Evolutionary conservation across 2,329 filamentous ascomycete genomes (phyloP), one percentile per base, ranked within the genome.

Genomic region (Xylariaceae sp.): DNA sequence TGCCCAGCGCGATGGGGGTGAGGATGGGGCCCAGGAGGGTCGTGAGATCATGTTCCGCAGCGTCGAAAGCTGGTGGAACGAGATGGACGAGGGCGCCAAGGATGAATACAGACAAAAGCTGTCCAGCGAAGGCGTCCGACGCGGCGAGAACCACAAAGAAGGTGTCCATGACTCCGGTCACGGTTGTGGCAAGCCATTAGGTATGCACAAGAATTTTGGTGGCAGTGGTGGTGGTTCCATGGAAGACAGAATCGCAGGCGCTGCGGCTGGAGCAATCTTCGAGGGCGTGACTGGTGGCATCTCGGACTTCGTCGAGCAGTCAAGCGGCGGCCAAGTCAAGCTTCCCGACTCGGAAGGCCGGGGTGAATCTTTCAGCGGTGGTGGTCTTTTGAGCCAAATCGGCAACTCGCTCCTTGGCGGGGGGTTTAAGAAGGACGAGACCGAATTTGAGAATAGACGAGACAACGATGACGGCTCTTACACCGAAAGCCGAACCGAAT

Each of bases 141-240:
- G 82, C 43, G 89, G 89, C 14, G 78, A 86, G 55, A 97, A 97
- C 71, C 92, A 97, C 73, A 93, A 90, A 70, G 85, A 90, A 62
- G 90, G 89, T 28, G 87, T 93, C 11, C 73, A 90, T 14, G 91
- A 97, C 69, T 86, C 82, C 47, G 92, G 92, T 6, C 90, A 96
- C 66, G 90, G 90, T 47, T 96, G 90, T 65, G 77, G 74, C 55
- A 85, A 89, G 54, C 91, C 91, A 70, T 76, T 96, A 11, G 81
- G 85, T 58, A 88, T 95, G 81, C 83, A 85, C 57, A 91, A 88
- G 71, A 80, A 81, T 59, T 82, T 80, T 53, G 22, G 22, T 53
- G 22, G 22, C 22, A 61, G 60, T 18, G 70, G 73, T 31, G 72
- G 72, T 2, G 75, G 78, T 53, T 78, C 74, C 31, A 63, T 78